Evolutionary conservation across 441 rosid genomes (phyloP), one percentile per base, ranked within the genome.

Genomic region (Adansonia grandidieri): DNA sequence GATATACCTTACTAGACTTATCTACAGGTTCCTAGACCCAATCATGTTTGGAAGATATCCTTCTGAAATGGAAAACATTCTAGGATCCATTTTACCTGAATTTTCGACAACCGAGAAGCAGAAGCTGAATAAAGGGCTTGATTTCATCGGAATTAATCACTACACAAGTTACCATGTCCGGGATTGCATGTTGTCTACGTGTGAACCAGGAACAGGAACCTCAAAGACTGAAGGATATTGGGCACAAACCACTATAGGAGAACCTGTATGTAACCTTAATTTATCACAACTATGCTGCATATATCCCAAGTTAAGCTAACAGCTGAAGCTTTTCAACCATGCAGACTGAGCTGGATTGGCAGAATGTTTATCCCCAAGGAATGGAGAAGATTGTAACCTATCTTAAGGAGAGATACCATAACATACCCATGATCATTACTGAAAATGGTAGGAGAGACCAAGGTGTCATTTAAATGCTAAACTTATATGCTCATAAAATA

Each of bases 111-210:
- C 60, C 6, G 92, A 92, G 57, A 48, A 44, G 61, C 78, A 85
- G 64, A 84, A 24, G 61, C 78, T 89, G 73, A 83, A 77, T 71
- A 81, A 68, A 5, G 83, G 84, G 47, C 76, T 89, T 56, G 94
- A 92, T 74, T 94, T 94, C 62, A 81, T 92, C 61, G 92, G 96
- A 57, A 81, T 94, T 63, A 92, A 94, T 80, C 91, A 91, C 37
- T 94, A 92, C 48, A 82, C 80, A 10, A 89, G 95, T 83, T 84
- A 54, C 82, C 88, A 87, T 67, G 68, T 84, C 32, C 81, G 84
- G 61, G 96, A 91, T 77, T 91, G 98, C 85, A 73, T 90, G 42
- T 78, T 64, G 54, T 77, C 89, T 19, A 37, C 6, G 32, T 91
- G 97, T 79, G 85, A 84, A 66, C 76, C 84, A 9, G 96, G 95